Evolutionary conservation across 768 basidiomycete species (phyloP), one percentile per base, ranked within the genome.

Genomic region (Termitomyces sp.): DNA sequence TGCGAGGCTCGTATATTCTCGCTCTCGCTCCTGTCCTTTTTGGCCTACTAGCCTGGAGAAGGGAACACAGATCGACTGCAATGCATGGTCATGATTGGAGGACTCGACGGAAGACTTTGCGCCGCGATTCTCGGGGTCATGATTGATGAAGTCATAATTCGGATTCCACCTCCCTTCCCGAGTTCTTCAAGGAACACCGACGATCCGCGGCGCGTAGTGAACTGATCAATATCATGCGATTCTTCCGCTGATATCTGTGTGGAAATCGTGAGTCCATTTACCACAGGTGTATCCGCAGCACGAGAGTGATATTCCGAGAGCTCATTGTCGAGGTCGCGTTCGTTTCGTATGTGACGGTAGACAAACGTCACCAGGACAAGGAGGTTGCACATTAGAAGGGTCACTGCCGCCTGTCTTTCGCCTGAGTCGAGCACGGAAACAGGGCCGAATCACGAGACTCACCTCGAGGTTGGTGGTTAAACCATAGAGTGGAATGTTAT

Each of bases 391-490:
- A 64, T 44, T 24, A 67, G 50, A 3, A 65, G 47, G 3, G 63
- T 59, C 48, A 64, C 43, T 32, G 64, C 61, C 7, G 62, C 57
- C 64, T 67, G 22, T 16, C 41, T 4, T 10, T 1, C 10, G 28
- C 8, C 16, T 26, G 44, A 53, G 14, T 22, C 11, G 40, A 22
- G 38, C 52, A 40, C 36, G 36, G 10, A 13, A 26, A 52, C 50
- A 20, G 36, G n/a, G 30, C 41, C 38, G 26, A 30, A 18, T 40
- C 52, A 52, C 52, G 32, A 26, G 35, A 48, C 54, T 14, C 41
- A 66, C 66, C 63, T 65, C 66, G 33, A 59, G 54, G 35, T 62
- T 56, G 5, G 61, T 61, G n/a, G 63, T 63, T 4, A 52, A 54
- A 16, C 54, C 56, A 20, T 62, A 55, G 10, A 64, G 60, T 26